These are phyloP conservation scores for Sclerotinia minor DNA, from an alignment of 2,329 filamentous ascomycete species.

Conservation along the genomic window DNA sequence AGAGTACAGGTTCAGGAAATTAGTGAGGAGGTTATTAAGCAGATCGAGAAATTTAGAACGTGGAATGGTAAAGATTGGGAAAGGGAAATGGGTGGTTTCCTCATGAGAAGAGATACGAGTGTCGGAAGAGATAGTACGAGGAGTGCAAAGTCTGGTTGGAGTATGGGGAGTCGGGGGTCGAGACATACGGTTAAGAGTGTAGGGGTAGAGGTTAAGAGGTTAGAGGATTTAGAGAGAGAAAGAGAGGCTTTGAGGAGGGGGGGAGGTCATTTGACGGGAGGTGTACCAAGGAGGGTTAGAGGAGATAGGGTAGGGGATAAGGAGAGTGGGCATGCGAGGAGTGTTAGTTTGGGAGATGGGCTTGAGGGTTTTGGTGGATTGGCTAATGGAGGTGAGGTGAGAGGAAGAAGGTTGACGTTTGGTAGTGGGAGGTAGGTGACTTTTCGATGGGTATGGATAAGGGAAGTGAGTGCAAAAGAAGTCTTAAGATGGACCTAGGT, in stretches of 20 bases:
- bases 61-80: slow-evolving; percentile 39
- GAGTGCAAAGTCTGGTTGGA: not conserved
- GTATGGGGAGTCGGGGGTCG: not conserved
- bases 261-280: slow-evolving; percentile 18
- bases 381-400: not conserved
- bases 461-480: not conserved
- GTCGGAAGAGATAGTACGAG: slow-evolving; percentile 20
- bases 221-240: slow-evolving; percentile 26
- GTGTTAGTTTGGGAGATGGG: not conserved
- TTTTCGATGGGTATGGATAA: not conserved
- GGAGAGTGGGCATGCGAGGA: not conserved
- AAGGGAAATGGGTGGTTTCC: slow-evolving; percentile 32
- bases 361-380: not conserved
- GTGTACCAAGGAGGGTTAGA: slow-evolving; percentile 1
- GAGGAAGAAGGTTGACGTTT: slow-evolving; percentile 12
- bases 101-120: slow-evolving; percentile 16
- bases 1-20: slow-evolving; percentile 13
- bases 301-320: not conserved
- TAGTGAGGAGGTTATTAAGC: slow-evolving; percentile 14
- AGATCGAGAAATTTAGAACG: slow-evolving; percentile 35
- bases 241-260: slow-evolving; percentile 9
- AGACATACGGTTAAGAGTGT: slow-evolving; percentile 15
- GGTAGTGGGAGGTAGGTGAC: not conserved
- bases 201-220: slow-evolving; percentile 19
- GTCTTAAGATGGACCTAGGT: not conserved